phyloP scores from a whole-genome alignment of 176 grass and related monocot species.

The Zea luxurians region DNA sequence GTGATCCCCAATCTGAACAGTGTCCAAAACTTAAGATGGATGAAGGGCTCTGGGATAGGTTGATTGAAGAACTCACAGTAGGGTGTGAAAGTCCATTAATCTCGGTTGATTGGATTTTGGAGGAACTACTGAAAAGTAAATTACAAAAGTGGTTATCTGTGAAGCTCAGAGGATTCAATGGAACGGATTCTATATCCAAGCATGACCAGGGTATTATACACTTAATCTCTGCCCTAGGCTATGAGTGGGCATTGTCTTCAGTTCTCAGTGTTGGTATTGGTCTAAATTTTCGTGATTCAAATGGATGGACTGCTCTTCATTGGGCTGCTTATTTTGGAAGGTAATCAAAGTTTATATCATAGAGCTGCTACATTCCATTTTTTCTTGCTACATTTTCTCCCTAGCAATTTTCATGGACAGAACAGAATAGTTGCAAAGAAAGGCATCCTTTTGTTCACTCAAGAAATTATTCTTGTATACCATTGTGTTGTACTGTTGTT shows the following conservation, averaged over 20 bases:
- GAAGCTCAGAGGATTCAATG: conserved; percentile 49
- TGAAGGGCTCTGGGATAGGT: conserved; percentile 49
- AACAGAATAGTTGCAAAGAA: background rate
- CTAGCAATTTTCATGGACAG: conserved; percentile 17
- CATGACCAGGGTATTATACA: conserved; percentile 92
- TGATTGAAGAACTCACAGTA: conserved; percentile 56
- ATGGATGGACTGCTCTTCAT: conserved; percentile 99
- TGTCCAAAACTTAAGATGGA: conserved; percentile 51
- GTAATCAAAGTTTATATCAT: conserved; percentile 49
- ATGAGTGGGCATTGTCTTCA: conserved; percentile 77
- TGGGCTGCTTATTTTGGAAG: conserved; percentile 97
- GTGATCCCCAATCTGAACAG: conserved; percentile 29
- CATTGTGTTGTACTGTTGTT: background rate
- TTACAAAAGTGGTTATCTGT: conserved; percentile 68
- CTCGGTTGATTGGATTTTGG: conserved; percentile 70
- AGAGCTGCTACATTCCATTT: conserved; percentile 5
- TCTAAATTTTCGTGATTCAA: conserved; percentile 95
- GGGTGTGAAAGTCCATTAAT: conserved; percentile 47
- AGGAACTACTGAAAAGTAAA: conserved; percentile 83
- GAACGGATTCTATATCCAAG: conserved; percentile 60
- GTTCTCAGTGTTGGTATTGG: conserved; percentile 66
- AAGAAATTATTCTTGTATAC: conserved; percentile 17
- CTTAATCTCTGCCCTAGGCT: conserved; percentile 84
- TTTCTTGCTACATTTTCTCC: conserved; percentile 16
- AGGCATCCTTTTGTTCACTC: conserved; percentile 14